Evolutionary conservation across 805 yeast species (phyloP).

Genomic region (Teunomyces barrocoloradensis): DNA sequence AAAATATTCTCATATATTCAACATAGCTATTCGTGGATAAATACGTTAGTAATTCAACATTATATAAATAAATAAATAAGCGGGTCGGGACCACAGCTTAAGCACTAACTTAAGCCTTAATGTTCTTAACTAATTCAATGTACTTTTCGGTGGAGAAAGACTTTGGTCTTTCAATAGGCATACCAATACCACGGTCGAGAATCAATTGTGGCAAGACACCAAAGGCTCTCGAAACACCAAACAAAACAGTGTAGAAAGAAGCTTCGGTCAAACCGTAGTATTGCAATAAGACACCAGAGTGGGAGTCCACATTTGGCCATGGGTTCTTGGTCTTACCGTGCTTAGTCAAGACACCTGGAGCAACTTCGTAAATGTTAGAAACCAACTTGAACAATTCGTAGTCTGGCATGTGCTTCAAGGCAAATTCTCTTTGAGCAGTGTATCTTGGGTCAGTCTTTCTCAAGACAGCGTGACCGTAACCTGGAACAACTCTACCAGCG

Average conservation of each 20-base stretch:
- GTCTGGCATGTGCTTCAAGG: slow-evolving; percentile 56
- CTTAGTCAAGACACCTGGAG: slow-evolving; percentile 69
- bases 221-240: slow-evolving; percentile 78
- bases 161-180: slow-evolving; percentile 83
- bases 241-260: slow-evolving; percentile 74
- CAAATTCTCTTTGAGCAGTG: slow-evolving; percentile 71
- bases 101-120: slow-evolving; percentile 15
- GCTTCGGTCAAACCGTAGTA: slow-evolving; percentile 77
- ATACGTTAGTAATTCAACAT: slow-evolving; percentile 8
- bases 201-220: slow-evolving; percentile 79
- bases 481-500: slow-evolving; percentile 79
- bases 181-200: slow-evolving; percentile 72
- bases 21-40: slow-evolving; percentile 5
- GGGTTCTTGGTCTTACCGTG: slow-evolving; percentile 89
- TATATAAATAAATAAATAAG: slow-evolving; percentile 12
- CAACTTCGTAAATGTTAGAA: slow-evolving; percentile 61
- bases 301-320: slow-evolving; percentile 80
- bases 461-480: slow-evolving; percentile 86
- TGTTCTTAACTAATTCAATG: slow-evolving; percentile 68
- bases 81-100: not conserved
- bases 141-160: slow-evolving; percentile 58
- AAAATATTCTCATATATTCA: not conserved
- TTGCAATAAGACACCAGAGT: slow-evolving; percentile 74
- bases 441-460: slow-evolving; percentile 82
- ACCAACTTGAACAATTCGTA: slow-evolving; percentile 68